Evolutionary conservation across 805 yeast species (phyloP).

Genomic region (Myxozyma udenii): DNA sequence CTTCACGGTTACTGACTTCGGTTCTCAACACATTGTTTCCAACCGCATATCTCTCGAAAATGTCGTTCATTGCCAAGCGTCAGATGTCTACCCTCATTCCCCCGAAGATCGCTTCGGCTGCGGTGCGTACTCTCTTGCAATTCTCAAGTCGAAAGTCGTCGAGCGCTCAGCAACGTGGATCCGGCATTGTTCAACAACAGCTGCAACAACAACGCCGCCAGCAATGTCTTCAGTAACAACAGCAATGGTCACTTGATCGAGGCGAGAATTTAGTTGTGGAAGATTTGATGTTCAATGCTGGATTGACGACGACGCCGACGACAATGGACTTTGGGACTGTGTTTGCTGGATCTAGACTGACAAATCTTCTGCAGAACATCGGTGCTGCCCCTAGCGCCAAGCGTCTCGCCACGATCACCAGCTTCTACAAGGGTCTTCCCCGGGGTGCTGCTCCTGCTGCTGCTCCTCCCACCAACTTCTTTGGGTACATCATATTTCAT

Average conservation of each 20-base stretch:
- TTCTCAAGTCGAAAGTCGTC: not conserved
- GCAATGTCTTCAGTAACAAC: too few species aligned
- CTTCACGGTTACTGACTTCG: too few species aligned
- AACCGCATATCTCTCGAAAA: conserved; percentile 33
- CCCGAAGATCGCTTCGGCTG: conserved; percentile 96
- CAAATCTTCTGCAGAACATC: conserved; percentile 61
- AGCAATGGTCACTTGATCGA: too few species aligned
- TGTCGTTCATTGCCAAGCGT: conserved; percentile 89
- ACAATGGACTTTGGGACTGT: too few species aligned
- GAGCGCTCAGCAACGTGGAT: too few species aligned
- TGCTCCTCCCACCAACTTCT: conserved; percentile 47
- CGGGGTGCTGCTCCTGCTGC: conserved; percentile 83
- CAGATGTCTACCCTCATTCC: conserved; percentile 93
- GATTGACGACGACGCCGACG: too few species aligned
- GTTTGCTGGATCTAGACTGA: too few species aligned
- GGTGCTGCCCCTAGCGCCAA: conserved; percentile 95
- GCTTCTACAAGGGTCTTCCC: conserved; percentile 93
- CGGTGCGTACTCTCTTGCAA: conserved; percentile 51
- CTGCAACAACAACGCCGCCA: too few species aligned
- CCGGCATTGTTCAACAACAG: too few species aligned
- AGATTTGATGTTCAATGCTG: too few species aligned
- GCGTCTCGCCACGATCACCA: conserved; percentile 91
- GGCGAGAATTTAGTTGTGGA: too few species aligned
- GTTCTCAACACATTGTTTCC: not conserved
- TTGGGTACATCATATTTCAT: conserved; percentile 22